Base-by-base conservation (phyloP, 768 basidiomycete genomes). In the Guyanaporus albipodus region DNA sequence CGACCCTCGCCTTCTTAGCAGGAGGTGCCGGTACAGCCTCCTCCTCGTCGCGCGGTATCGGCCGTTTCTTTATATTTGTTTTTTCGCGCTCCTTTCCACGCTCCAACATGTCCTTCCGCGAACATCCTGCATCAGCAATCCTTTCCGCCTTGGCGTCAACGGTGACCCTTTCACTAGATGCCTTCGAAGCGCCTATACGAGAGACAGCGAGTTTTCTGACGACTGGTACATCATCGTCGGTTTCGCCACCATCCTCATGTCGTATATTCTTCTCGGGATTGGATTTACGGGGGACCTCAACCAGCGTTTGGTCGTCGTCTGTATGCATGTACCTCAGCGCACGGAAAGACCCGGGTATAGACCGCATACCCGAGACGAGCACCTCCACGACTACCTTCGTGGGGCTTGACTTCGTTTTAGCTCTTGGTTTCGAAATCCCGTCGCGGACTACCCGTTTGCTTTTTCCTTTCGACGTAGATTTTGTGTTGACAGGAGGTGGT, bases 301-400 rank as follows among this genome's bases (percentile, higher is more conserved):
- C 60, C 1, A 65, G 58, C 2, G 55, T 60, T 32, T 22, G 43
- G 8, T 67, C 65, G 26, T 65, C 65, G 33, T 65, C 63, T 64
- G 24, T n/a, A 44, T 41, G 50, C 17, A 18, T 17, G 14, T 11
- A 26, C 32, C 42, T 43, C 0, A 45, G 32, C 26, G 12, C 5
- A 2, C 3, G 8, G 28, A 10, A 29, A 26, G 34, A 1, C n/a
- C 10, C 39, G 8, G 2, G 22, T 14, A 10, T 12, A 15, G 32
- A 22, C 3, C 26, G n/a, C 52, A 17, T 42, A 52, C 60, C 60
- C 1, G 57, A 60, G 15, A n/a, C 38, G 9, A 48, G 40, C 8
- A 46, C 26, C 11, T 54, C 49, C 21, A 50, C 31, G 15, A 47
- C 48, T 18, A 26, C 15, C 24, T 42, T 55, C 28, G 26, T 10